These are phyloP conservation scores for Aspergillus hancockii DNA, from an alignment of 495 filamentous ascomycete species.

Conservation along the genomic window DNA sequence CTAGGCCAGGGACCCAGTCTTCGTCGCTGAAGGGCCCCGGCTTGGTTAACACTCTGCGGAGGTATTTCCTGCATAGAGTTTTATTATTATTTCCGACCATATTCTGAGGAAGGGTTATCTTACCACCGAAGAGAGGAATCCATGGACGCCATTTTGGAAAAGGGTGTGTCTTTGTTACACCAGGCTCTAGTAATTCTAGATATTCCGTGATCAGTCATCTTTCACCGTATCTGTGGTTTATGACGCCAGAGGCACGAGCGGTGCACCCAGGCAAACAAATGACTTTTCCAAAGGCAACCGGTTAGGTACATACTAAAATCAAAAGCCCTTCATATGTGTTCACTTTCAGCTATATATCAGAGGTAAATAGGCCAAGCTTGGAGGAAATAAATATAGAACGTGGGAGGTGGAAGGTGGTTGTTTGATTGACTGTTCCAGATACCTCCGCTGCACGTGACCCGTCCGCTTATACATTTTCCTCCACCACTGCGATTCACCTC, in stretches of 20 bases:
- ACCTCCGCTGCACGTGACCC: slow-evolving; percentile 32
- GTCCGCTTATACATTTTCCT: slow-evolving; percentile 33
- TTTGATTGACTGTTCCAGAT: slow-evolving; percentile 7
- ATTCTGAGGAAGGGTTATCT: slow-evolving; percentile 4
- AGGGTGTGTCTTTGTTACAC: not conserved
- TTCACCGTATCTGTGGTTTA: not conserved
- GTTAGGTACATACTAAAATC: not conserved
- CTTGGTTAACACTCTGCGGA: slow-evolving; percentile 74
- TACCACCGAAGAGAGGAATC: slow-evolving; percentile 24
- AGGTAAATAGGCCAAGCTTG: not conserved
- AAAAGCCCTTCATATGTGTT: not conserved
- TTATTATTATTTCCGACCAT: slow-evolving; percentile 5
- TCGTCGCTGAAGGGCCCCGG: slow-evolving; percentile 77
- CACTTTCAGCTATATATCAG: not conserved
- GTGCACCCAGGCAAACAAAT: not conserved
- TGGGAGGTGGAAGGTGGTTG: not conserved
- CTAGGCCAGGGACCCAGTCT: slow-evolving; percentile 63
- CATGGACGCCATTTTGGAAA: slow-evolving; percentile 19
- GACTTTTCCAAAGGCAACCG: not conserved
- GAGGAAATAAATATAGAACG: not conserved
- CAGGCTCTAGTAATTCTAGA: not conserved
- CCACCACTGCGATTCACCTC: slow-evolving; percentile 12
- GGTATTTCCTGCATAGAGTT: slow-evolving; percentile 64
- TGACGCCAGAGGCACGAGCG: not conserved
- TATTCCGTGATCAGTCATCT: not conserved